Conservation (phyloP, 2,329 filamentous ascomycete species). For the Gliomastix tumulicola region DNA sequence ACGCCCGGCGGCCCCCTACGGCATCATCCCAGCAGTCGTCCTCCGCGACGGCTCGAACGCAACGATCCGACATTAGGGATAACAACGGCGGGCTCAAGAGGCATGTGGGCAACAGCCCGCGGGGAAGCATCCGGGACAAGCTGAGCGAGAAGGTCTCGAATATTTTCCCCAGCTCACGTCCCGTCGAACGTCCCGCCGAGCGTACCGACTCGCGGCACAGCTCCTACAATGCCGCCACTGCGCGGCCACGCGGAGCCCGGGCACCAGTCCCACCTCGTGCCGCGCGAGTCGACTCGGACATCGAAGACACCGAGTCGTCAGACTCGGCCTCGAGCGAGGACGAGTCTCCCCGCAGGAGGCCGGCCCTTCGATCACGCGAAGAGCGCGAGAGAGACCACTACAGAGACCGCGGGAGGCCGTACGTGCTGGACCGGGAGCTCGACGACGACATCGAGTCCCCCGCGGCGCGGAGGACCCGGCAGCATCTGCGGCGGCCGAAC, state of each 20-base stretch:
- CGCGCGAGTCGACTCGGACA: slow-evolving; percentile 27
- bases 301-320: too few species aligned
- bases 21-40: background rate
- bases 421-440: slow-evolving; percentile 21
- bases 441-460: slow-evolving; percentile 23
- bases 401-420: slow-evolving; percentile 20
- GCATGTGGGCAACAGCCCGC: slow-evolving; percentile 25
- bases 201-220: slow-evolving; percentile 26
- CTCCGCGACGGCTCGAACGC: too few species aligned
- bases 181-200: slow-evolving; percentile 23
- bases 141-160: slow-evolving; percentile 35
- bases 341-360: slow-evolving; percentile 15
- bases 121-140: slow-evolving; percentile 33
- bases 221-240: slow-evolving; percentile 19
- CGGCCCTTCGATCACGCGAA: slow-evolving; percentile 4
- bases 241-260: slow-evolving; percentile 22
- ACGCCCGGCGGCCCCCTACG: slow-evolving; percentile 3
- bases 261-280: slow-evolving; percentile 23
- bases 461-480: slow-evolving; percentile 19
- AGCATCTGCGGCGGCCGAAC: slow-evolving; percentile 30
- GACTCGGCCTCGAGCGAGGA: slow-evolving; percentile 24
- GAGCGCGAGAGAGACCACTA: slow-evolving; percentile 30
- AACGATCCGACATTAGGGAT: too few species aligned
- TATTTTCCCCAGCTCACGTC: slow-evolving; percentile 18
- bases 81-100: slow-evolving; percentile 18